Percentiles rank a stretch among this genome's conserved stretches.
These are phyloP conservation scores for Pseudotulostoma volvatum DNA, from an alignment of 495 filamentous ascomycete genomes.

Conservation along the genomic window DNA sequence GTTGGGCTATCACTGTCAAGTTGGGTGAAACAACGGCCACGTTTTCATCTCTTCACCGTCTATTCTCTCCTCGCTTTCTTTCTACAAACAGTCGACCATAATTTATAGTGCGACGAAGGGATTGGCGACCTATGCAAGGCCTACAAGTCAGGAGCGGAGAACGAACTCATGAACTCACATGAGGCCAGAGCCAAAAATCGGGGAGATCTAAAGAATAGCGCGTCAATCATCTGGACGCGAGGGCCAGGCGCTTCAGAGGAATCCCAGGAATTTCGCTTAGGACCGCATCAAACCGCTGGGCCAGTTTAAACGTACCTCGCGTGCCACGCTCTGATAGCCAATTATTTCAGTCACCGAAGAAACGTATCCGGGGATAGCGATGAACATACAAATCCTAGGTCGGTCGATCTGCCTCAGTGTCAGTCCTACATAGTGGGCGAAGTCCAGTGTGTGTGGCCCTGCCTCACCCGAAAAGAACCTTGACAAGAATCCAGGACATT, in stretches of 20 bases:
- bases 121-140: too few species aligned
- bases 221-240: conserved; percentile 24
- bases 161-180: conserved; percentile 17
- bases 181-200: conserved; percentile 26
- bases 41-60: too few species aligned
- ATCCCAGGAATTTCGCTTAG: conserved; percentile 15
- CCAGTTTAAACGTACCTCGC: conserved; percentile 23
- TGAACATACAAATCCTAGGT: conserved; percentile 60
- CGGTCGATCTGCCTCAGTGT: conserved; percentile 42
- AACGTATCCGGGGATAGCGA: too few species aligned
- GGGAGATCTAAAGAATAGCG: conserved; percentile 31
- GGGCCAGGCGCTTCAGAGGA: conserved; percentile 28
- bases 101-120: too few species aligned
- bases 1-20: too few species aligned
- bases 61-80: too few species aligned
- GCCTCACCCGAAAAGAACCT: conserved; percentile 57
- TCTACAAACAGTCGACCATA: too few species aligned
- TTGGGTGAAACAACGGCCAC: too few species aligned
- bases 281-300: conserved; percentile 19
- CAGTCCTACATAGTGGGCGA: conserved; percentile 19
- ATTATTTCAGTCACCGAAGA: conserved; percentile 26
- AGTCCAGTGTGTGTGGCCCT: conserved; percentile 15
- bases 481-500: conserved; percentile 78
- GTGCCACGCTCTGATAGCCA: conserved; percentile 35
- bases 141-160: neutral